Conservation (phyloP, 345 rosid species). For the Eutrema yunnanense region DNA sequence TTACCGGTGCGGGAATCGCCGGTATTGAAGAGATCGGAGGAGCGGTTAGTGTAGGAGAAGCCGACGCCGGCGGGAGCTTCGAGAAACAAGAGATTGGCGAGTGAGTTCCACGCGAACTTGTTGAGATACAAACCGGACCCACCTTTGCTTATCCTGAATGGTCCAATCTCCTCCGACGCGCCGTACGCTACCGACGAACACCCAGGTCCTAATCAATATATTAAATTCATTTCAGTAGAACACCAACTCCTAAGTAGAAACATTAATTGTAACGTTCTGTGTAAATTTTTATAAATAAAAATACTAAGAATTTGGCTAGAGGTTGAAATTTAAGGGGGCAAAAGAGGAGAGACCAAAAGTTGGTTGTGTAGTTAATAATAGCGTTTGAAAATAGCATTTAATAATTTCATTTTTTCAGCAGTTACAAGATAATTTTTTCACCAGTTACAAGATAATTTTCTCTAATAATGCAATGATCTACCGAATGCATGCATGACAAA, state of each 20-base stretch:
- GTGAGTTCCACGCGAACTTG: slow-evolving; percentile 87
- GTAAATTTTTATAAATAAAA: background rate
- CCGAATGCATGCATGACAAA: slow-evolving; percentile 21
- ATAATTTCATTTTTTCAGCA: slow-evolving; percentile 10
- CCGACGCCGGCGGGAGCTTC: slow-evolving; percentile 99
- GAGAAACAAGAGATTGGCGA: slow-evolving; percentile 83
- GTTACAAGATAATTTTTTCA: background rate
- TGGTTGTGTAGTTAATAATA: slow-evolving; percentile 25
- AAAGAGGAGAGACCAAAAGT: slow-evolving; percentile 10
- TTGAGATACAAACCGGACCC: slow-evolving; percentile 75
- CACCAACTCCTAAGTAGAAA: too few relatives aligned
- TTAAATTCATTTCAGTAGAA: background rate
- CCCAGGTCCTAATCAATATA: slow-evolving; percentile 63
- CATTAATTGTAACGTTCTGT: background rate
- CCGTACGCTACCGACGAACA: slow-evolving; percentile 99
- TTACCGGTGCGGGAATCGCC: slow-evolving; percentile 87
- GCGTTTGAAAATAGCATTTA: slow-evolving; percentile 22
- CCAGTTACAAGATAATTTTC: background rate
- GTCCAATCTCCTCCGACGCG: slow-evolving; percentile 98
- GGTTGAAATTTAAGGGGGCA: background rate
- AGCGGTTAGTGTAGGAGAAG: slow-evolving; percentile 86
- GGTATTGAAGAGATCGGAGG: slow-evolving; percentile 71
- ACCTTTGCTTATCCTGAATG: slow-evolving; percentile 77
- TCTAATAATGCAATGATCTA: background rate
- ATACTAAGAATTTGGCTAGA: background rate